Evolutionary conservation across 2,329 filamentous ascomycete genomes (phyloP), one percentile per base, ranked within the genome.

Genomic region (Hymenoscyphus occultus): DNA sequence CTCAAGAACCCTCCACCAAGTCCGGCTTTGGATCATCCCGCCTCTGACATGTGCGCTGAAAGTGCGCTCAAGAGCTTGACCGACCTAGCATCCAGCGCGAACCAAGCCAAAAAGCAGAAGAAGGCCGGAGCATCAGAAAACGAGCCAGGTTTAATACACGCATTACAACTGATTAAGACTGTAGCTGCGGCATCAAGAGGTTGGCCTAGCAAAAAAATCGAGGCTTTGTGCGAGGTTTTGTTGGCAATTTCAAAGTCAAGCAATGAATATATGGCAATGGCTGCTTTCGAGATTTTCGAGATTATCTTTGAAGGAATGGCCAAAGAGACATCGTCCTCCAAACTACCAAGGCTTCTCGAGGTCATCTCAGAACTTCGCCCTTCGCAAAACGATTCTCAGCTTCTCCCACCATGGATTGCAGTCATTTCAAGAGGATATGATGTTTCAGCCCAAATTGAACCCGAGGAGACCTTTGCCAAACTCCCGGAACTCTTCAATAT

Each of bases 191-290:
- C 92, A 5, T 94, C 92, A 65, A 91, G 92, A 51, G 95, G 95
- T 60, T 99, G 95, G 95, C 95, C 95, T 0, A 97, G 90, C 80
- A 92, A 90, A 80, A 97, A 96, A 79, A 96, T 97, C 63, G 95
- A 99, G 78, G 83, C 90, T 2, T 81, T 99, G 40, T 97, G 93
- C 77, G 93, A 98, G 77, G 80, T 97, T 62, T 80, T 99, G 65
- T 86, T 99, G 71, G 88, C 88, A 70, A 96, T 98, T 67, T 94
- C 94, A 39, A 89, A 89, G 74, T 93, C 91, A 9, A 95, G 88
- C 77, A 97, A 96, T 76, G 93, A 98, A 76, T 96, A 94, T 77
- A 89, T 99, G 82, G 96, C 93, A 39, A 96, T 98, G 89, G 90
- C 92, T 12, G 91, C 93, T 0, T 97, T 99, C 72, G 94, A 97